Evolutionary conservation across 1,284 basidiomycete species (phyloP).

Genomic region (Naganishia liquefaciens): DNA sequence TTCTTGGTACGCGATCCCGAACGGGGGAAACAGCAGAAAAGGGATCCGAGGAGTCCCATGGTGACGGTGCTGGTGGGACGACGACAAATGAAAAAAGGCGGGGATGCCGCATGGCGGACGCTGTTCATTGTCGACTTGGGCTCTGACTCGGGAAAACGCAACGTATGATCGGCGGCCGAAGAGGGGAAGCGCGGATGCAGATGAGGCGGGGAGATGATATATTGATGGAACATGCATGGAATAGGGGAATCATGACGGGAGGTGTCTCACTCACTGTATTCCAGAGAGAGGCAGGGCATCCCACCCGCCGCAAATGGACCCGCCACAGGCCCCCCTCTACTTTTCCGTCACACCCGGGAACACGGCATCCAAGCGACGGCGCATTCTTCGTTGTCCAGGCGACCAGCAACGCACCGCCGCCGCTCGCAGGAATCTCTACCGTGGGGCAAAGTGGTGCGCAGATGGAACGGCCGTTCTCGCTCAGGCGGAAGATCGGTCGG

Average conservation of each 20-base stretch:
- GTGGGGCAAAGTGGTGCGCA: slow-evolving; percentile 46
- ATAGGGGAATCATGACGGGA: no score
- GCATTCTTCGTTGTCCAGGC: background rate
- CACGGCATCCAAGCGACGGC: background rate
- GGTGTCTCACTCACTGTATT: no score
- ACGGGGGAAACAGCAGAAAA: slow-evolving; percentile 26
- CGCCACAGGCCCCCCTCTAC: no score
- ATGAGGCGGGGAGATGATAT: background rate
- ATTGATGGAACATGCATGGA: no score
- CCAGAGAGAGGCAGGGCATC: no score
- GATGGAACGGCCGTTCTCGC: slow-evolving; percentile 48
- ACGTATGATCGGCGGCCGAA: background rate
- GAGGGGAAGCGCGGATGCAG: no score
- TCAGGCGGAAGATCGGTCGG: slow-evolving; percentile 46
- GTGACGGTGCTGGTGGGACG: background rate
- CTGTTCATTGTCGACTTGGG: background rate
- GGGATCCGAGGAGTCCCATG: slow-evolving; percentile 22
- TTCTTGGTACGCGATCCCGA: slow-evolving; percentile 15
- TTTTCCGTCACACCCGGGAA: no score
- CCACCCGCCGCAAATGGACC: no score
- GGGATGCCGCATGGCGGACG: no score
- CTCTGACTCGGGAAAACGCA: slow-evolving; percentile 3
- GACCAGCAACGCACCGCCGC: background rate
- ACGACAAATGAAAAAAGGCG: background rate
- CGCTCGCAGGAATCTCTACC: slow-evolving; percentile 41